Evolutionary conservation across 495 filamentous ascomycete genomes (phyloP).

Genomic region (Jackrogersella multiformis): DNA sequence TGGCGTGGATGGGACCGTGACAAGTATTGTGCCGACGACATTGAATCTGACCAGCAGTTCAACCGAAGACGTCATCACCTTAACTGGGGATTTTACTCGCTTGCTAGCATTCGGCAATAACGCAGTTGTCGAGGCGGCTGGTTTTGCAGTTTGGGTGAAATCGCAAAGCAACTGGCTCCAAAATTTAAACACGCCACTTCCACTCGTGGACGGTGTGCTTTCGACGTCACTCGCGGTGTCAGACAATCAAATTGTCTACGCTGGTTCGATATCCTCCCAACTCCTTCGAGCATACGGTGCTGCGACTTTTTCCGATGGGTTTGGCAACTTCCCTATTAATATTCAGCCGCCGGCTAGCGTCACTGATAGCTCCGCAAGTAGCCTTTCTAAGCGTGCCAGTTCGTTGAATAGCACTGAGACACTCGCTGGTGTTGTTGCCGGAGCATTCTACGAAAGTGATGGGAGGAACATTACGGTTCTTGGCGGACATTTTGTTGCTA

Average conservation of each 20-base stretch:
- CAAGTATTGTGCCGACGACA: slow-evolving; percentile 74
- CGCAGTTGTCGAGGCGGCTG: slow-evolving; percentile 66
- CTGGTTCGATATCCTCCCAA: slow-evolving; percentile 79
- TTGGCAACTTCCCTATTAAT: slow-evolving; percentile 68
- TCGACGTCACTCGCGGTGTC: slow-evolving; percentile 71
- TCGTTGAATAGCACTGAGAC: slow-evolving; percentile 51
- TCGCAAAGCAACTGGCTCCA: slow-evolving; percentile 88
- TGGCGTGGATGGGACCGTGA: slow-evolving; percentile 84
- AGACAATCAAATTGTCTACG: slow-evolving; percentile 70
- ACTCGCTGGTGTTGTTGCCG: slow-evolving; percentile 72
- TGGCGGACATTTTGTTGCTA: slow-evolving; percentile 85
- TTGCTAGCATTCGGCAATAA: slow-evolving; percentile 73
- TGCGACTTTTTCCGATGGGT: slow-evolving; percentile 65
- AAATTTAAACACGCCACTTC: slow-evolving; percentile 73
- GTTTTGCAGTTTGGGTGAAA: slow-evolving; percentile 95
- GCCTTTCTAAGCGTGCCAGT: slow-evolving; percentile 66
- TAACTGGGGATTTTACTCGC: slow-evolving; percentile 83
- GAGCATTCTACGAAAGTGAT: slow-evolving; percentile 75
- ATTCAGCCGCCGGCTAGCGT: slow-evolving; percentile 58
- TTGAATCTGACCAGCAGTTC: slow-evolving; percentile 78
- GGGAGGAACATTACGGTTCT: slow-evolving; percentile 84
- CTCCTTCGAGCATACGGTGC: slow-evolving; percentile 73
- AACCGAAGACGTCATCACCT: slow-evolving; percentile 75
- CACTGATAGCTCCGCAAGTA: slow-evolving; percentile 33
- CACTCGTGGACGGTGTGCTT: slow-evolving; percentile 74